Evolutionary conservation across 129 eudicot genomes (phyloP).

Genomic region (Heracleum sosnowskyi): DNA sequence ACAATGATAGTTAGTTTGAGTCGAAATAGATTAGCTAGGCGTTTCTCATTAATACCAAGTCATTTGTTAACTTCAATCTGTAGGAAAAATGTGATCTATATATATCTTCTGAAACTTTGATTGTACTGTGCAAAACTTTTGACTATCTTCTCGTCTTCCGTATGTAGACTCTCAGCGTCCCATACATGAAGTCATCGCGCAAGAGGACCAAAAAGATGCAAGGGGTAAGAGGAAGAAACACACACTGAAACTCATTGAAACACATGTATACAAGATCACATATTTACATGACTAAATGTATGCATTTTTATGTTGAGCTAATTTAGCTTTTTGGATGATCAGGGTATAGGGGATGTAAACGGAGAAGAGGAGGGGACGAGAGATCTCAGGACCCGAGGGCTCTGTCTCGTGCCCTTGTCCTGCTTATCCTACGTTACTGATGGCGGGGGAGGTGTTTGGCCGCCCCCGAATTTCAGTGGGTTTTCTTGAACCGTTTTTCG

Average conservation of each 20-base stretch:
- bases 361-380: slow-evolving; percentile 35
- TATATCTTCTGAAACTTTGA: background rate
- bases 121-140: background rate
- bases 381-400: slow-evolving; percentile 76
- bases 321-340: background rate
- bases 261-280: background rate
- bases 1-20: no score
- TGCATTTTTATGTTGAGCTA: background rate
- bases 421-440: slow-evolving; percentile 75
- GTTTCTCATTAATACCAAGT: background rate
- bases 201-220: slow-evolving; percentile 38
- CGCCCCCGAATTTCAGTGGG: slow-evolving; percentile 29
- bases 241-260: background rate
- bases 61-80: background rate
- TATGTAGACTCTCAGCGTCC: slow-evolving; percentile 77
- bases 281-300: background rate
- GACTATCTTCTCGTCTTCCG: background rate
- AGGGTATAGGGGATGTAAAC: slow-evolving; percentile 25
- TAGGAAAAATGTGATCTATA: background rate
- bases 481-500: slow-evolving; percentile 13
- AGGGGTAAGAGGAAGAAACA: slow-evolving; percentile 42
- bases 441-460: slow-evolving; percentile 66
- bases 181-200: slow-evolving; percentile 80
- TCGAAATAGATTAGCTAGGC: background rate
- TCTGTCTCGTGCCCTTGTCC: slow-evolving; percentile 70